Conservation (phyloP, 78 protist species). For the Mantamonas sphyraenae region DNA sequence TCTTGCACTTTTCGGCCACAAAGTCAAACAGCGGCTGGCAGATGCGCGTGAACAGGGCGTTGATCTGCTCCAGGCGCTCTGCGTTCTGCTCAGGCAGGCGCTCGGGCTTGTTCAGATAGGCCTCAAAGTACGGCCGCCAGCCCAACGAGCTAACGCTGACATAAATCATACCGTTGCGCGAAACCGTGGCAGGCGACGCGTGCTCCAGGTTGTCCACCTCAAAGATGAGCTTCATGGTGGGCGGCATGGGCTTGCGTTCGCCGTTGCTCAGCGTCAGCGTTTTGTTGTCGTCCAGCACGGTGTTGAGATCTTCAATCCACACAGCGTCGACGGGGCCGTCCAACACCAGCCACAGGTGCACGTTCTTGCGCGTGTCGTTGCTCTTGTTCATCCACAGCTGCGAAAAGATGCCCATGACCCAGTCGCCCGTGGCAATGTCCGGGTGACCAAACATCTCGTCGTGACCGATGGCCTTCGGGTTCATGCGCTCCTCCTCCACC, state of each 20-base stretch:
- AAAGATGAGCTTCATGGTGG: conserved; percentile 52
- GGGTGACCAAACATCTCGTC: conserved; percentile 74
- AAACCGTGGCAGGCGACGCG: conserved; percentile 94
- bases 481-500: conserved; percentile 59
- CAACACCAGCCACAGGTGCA: conserved; percentile 50
- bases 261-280: conserved; percentile 76
- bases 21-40: no score
- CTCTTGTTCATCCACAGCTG: conserved; percentile 57
- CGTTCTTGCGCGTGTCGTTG: conserved; percentile 9
- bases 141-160: conserved; percentile 17
- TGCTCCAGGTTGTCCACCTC: conserved; percentile 72
- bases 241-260: conserved; percentile 78
- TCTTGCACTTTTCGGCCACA: not conserved
- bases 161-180: conserved; percentile 81
- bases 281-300: conserved; percentile 87
- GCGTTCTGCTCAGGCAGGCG: not conserved
- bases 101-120: no score
- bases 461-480: conserved; percentile 82
- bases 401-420: conserved; percentile 83
- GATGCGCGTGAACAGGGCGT: conserved; percentile 12
- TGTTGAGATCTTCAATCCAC: conserved; percentile 85
- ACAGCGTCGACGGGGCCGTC: conserved; percentile 89
- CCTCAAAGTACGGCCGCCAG: no score
- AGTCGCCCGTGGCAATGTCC: conserved; percentile 62
- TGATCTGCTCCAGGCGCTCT: conserved; percentile 12